Base-by-base conservation (phyloP, 768 basidiomycete species). In the Kockovaella imperatae region DNA sequence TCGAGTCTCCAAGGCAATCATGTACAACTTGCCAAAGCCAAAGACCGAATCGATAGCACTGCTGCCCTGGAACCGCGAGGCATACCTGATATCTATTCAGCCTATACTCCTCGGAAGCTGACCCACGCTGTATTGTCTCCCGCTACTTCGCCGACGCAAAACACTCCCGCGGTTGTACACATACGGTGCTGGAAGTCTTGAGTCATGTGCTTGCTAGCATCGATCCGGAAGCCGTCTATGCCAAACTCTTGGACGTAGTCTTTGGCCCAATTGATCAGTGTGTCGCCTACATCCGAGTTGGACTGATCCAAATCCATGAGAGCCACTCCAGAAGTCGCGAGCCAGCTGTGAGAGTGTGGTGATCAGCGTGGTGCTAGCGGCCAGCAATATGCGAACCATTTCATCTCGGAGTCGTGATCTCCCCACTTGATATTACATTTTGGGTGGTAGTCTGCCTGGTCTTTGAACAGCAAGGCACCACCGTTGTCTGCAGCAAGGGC, bases 171-270 rank as follows among this genome's bases (percentile, higher is more conserved):
- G 2, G 44, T 39, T 6, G 44, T 32, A 41, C 61, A 66, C 23
- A 66, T 50, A 6, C 52, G 49, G 35, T 59, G 45, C 46, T 60
- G 56, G 49, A 62, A 62, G 13, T 46, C 25, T 29, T 45, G 45
- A 26, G 42, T 34, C 55, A 66, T 54, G 36, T 66, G 64, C 44
- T 66, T 66, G 31, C 45, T 52, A 1, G 61, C 64, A 44, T 66
- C 64, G 8, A 59, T 25, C 26, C 64, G 41, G 29, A 59, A 48
- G 4, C 64, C 64, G 34, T 66, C 64, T 25, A 66, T 60, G 4
- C 51, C 54, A 32, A 58, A 66, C 34, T 62, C 55, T 13, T 34
- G 14, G 38, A 60, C 54, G 24, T 54, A 60, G 7, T 49, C 50
- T 18, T 28, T n/a, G 14, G 63, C 47, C 50, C 59, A 58, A 17